Evolutionary conservation across 2,329 filamentous ascomycete genomes (phyloP).

Genomic region (Sclerotinia trifoliorum): DNA sequence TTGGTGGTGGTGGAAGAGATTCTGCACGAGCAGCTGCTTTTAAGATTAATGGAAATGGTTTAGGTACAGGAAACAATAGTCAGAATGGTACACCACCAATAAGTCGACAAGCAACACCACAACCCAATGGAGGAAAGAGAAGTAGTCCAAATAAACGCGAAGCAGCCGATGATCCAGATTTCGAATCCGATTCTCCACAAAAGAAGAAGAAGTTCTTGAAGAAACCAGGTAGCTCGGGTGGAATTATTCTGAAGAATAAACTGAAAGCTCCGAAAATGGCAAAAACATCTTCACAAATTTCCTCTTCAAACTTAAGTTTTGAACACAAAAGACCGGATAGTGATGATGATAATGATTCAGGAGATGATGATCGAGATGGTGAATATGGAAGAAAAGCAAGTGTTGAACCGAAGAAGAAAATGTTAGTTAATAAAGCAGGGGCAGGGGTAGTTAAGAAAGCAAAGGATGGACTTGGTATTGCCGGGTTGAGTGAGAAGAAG

Average conservation of each 20-base stretch:
- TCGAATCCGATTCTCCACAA: slow-evolving; percentile 35
- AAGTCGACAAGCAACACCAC: slow-evolving; percentile 62
- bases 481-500: slow-evolving; percentile 10
- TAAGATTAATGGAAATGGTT: slow-evolving; percentile 57
- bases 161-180: slow-evolving; percentile 38
- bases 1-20: slow-evolving; percentile 63
- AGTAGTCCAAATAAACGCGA: slow-evolving; percentile 38
- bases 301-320: slow-evolving; percentile 33
- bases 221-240: slow-evolving; percentile 25
- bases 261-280: slow-evolving; percentile 35
- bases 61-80: slow-evolving; percentile 39
- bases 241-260: slow-evolving; percentile 28
- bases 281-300: slow-evolving; percentile 29
- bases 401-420: slow-evolving; percentile 36
- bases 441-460: slow-evolving; percentile 24
- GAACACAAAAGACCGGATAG: slow-evolving; percentile 31
- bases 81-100: slow-evolving; percentile 59
- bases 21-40: slow-evolving; percentile 61
- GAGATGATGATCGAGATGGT: slow-evolving; percentile 36
- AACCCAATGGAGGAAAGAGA: slow-evolving; percentile 32
- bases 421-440: slow-evolving; percentile 24
- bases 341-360: slow-evolving; percentile 32
- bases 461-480: slow-evolving; percentile 16
- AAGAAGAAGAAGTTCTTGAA: slow-evolving; percentile 39
- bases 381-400: slow-evolving; percentile 32